Evolutionary conservation across 192 early-diverging fungal genomes (phyloP).

Genomic region (Mortierella alpina): DNA sequence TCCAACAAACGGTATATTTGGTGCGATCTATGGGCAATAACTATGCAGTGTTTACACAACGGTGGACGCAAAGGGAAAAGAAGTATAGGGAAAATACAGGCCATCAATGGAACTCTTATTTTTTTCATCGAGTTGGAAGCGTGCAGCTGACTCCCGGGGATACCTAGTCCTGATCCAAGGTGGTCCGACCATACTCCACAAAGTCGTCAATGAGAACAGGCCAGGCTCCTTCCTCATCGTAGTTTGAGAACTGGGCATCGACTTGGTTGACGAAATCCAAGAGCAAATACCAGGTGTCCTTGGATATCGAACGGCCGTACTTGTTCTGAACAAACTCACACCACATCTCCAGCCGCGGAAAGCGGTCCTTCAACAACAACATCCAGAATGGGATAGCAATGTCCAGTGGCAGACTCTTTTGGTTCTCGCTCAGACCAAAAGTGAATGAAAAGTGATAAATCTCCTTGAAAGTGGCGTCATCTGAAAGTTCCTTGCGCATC

Average conservation of each 20-base stretch:
- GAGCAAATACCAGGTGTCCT: conserved; percentile 83
- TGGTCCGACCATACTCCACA: conserved; percentile 54
- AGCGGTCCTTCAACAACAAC: conserved; percentile 70
- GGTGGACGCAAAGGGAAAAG: too few species aligned
- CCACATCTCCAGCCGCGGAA: conserved; percentile 75
- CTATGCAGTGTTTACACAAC: too few species aligned
- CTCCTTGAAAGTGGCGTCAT: conserved; percentile 69
- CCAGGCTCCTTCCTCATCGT: conserved; percentile 88
- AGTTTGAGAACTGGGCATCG: conserved; percentile 68
- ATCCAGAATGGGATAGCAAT: conserved; percentile 82
- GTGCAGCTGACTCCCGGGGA: background rate
- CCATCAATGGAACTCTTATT: too few species aligned
- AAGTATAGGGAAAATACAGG: too few species aligned
- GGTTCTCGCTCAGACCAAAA: conserved; percentile 75
- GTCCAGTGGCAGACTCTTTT: conserved; percentile 82
- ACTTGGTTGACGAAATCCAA: conserved; percentile 78
- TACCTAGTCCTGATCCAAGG: conserved; percentile 42
- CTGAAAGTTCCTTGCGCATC: conserved; percentile 64
- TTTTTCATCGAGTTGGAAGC: background rate
- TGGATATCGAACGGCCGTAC: conserved; percentile 81
- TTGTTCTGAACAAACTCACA: conserved; percentile 78
- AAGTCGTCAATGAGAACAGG: conserved; percentile 84
- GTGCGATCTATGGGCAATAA: too few species aligned
- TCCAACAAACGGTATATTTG: background rate
- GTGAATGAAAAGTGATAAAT: conserved; percentile 82